Evolutionary conservation across 805 yeast genomes (phyloP).

Genomic region (Candida loeiensis): DNA sequence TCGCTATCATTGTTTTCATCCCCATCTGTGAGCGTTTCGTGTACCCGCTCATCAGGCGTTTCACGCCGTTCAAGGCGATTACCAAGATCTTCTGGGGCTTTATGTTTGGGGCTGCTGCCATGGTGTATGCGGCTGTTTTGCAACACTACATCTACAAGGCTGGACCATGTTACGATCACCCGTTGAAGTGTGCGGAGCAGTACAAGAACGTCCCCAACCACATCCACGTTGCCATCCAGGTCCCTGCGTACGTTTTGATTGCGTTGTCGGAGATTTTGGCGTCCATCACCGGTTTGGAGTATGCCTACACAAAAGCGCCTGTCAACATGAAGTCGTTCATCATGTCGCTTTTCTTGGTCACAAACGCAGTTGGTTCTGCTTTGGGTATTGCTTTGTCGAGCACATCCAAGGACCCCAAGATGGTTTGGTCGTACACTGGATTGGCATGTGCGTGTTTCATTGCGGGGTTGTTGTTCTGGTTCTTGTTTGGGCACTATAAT

Average conservation of each 20-base stretch:
- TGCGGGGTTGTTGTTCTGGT: constrained; percentile 62
- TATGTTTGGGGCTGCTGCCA: constrained; percentile 58
- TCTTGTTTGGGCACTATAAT: constrained; percentile 53
- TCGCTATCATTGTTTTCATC: constrained; percentile 72
- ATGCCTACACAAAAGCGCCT: constrained; percentile 83
- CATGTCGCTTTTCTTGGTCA: constrained; percentile 63
- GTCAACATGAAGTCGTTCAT: constrained; percentile 61
- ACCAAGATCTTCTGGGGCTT: constrained; percentile 71
- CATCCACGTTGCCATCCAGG: constrained; percentile 67
- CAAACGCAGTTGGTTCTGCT: constrained; percentile 76
- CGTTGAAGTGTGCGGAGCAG: constrained; percentile 48
- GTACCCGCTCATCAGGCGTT: constrained; percentile 43
- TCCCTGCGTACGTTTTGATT: constrained; percentile 68
- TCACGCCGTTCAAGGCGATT: constrained; percentile 62
- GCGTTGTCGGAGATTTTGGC: constrained; percentile 78
- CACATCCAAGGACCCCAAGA: constrained; percentile 64
- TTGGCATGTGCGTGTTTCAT: constrained; percentile 56
- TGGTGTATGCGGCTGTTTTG: constrained; percentile 73
- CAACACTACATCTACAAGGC: constrained; percentile 66
- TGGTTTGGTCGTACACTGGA: constrained; percentile 66
- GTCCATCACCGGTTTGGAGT: constrained; percentile 77
- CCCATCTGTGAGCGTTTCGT: constrained; percentile 64
- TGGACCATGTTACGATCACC: constrained; percentile 71
- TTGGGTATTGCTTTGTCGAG: constrained; percentile 70
- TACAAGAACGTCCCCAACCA: constrained; percentile 44